Percentiles rank a stretch among this genome's conserved stretches.
Conservation (phyloP, 169 alveolate species). For the Blepharisma undulans region DNA sequence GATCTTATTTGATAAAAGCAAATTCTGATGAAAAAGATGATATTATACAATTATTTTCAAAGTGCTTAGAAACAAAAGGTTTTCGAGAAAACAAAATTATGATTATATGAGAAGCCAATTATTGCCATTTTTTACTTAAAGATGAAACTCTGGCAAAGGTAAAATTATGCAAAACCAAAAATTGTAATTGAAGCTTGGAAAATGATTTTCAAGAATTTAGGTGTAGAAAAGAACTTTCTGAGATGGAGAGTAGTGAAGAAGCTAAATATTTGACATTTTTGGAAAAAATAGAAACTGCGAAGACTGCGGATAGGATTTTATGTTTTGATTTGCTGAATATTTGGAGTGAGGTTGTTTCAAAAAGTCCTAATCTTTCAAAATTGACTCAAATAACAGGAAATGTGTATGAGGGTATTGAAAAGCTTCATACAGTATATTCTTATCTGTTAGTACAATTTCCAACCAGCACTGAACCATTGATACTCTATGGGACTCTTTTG, state of each 20-base stretch:
- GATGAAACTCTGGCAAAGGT: neutral
- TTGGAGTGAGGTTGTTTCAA: neutral
- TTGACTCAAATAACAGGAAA: neutral
- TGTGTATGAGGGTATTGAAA: neutral
- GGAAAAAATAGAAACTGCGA: neutral
- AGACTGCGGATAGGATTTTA: neutral
- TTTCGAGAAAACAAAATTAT: neutral
- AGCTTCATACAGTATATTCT: neutral
- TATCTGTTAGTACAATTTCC: neutral
- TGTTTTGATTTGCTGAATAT: neutral
- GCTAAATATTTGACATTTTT: neutral
- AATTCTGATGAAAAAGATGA: neutral
- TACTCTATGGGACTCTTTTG: neutral
- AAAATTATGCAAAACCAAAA: neutral
- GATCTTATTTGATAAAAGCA: neutral
- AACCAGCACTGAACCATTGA: neutral
- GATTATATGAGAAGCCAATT: slow-evolving; percentile 6
- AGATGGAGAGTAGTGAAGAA: neutral
- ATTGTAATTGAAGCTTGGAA: neutral
- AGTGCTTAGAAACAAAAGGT: neutral
- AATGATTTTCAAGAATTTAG: neutral
- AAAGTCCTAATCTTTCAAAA: neutral
- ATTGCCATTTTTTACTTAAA: neutral
- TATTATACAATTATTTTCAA: neutral
- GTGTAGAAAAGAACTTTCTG: neutral